Evolutionary conservation across 2,329 filamentous ascomycete genomes (phyloP), one percentile per base, ranked within the genome.

Genomic region (Aspergillus sp.): DNA sequence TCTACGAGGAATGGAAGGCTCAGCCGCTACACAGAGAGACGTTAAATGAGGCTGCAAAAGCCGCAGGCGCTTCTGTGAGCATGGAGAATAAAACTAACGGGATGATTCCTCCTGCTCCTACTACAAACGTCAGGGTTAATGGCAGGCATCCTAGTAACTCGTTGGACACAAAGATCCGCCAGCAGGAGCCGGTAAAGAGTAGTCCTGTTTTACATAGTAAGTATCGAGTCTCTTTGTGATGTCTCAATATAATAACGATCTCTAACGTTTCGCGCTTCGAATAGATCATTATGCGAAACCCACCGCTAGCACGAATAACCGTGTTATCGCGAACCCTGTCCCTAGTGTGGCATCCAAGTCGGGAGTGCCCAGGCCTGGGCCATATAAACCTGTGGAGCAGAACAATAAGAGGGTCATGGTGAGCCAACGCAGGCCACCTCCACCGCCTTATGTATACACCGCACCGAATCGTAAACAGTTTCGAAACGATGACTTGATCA

Each of bases 381-480:
- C 27, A 30, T 30, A 30, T 8, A 30, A 30, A 7, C 27, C 27
- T 11, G 32, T 13, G 32, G 39, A 44, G 1, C 25, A 47, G 8
- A 13, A 4, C 38, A 47, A 39, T 19, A 36, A 21, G 36, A 51
- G 10, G 11, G 2, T 25, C 10, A 36, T 13, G 30, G 52, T 15
- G 17, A 23, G 10, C 25, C 27, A 42, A 39, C 47, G 15, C 5
- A 19, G 25, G 13, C n/a, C n/a, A 17, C 53, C n/a, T 8, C 8
- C 39, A 27, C 27, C n/a, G n/a, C 7, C 21, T 6, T 19, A 17
- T 13, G 52, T 17, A 2, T 71, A 70, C 59, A 66, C 54, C 52
- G 65, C 69, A 27, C 69, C 69, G 47, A 69, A 64, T 56, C 69
- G 71, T 30, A 62, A 59, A 55, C 60, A 57, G 19, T 56, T 71